These are phyloP conservation scores for Phytophthora rubi DNA, from an alignment of 352 stramenopile genomes.

Conservation along the genomic window DNA sequence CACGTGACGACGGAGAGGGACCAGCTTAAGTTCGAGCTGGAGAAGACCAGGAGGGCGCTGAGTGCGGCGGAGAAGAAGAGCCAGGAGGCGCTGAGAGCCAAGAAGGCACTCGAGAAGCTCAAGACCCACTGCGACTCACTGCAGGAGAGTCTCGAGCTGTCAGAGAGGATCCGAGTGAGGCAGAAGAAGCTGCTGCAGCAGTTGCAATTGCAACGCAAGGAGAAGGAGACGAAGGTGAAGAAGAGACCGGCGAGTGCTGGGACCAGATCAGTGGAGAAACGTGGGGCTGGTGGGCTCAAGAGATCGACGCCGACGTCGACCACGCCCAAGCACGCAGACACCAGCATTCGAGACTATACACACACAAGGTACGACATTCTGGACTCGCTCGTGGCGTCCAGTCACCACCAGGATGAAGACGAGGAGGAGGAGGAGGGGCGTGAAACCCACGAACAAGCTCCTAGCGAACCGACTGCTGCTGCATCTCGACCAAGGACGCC, in stretches of 20 bases:
- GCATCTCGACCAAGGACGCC: constrained; percentile 12
- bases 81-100: constrained; percentile 53
- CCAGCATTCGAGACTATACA: constrained; percentile 1
- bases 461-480: constrained; percentile 33
- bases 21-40: constrained; percentile 78
- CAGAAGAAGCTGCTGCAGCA: constrained; percentile 85
- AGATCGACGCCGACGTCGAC: constrained; percentile 10
- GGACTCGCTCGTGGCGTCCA: constrained; percentile 43
- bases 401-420: constrained; percentile 21
- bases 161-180: constrained; percentile 73
- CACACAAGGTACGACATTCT: constrained; percentile 45
- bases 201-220: constrained; percentile 55
- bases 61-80: constrained; percentile 52
- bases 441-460: constrained; percentile 30
- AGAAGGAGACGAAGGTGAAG: constrained; percentile 14
- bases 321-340: constrained; percentile 4
- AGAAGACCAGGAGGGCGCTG: constrained; percentile 62
- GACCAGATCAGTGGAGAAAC: constrained; percentile 11
- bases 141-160: constrained; percentile 82
- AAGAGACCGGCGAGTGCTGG: constrained; percentile 20
- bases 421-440: constrained; percentile 23
- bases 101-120: constrained; percentile 71
- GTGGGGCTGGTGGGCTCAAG: not conserved
- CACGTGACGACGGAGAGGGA: constrained; percentile 75
- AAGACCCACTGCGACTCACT: constrained; percentile 77